Evolutionary conservation across 768 basidiomycete species (phyloP).

Genomic region (Termitomyces sp.): DNA sequence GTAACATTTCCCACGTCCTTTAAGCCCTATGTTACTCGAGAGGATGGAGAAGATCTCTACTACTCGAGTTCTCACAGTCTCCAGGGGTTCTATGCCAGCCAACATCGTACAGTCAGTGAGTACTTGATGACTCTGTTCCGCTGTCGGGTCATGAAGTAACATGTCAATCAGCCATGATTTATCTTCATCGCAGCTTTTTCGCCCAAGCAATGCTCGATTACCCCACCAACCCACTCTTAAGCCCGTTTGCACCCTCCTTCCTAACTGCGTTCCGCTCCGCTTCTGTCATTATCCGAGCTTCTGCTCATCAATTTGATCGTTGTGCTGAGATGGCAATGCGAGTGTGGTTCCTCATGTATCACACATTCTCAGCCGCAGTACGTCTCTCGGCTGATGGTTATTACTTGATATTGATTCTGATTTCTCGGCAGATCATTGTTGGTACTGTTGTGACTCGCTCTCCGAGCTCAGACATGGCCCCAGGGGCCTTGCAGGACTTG

Average conservation of each 20-base stretch:
- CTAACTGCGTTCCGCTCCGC: constrained; percentile 48
- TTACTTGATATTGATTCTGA: not conserved
- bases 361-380: constrained; percentile 45
- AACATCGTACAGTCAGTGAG: constrained; percentile 54
- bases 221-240: constrained; percentile 46
- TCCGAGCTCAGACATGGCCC: constrained; percentile 42
- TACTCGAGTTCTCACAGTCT: constrained; percentile 44
- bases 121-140: constrained; percentile 6
- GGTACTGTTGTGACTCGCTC: constrained; percentile 57
- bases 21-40: constrained; percentile 36
- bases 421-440: constrained; percentile 39
- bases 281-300: constrained; percentile 43
- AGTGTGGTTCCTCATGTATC: constrained; percentile 45
- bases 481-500: constrained; percentile 44
- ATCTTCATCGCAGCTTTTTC: constrained; percentile 52
- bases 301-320: constrained; percentile 41
- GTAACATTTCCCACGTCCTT: constrained; percentile 38
- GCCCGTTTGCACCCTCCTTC: constrained; percentile 51
- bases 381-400: constrained; percentile 11
- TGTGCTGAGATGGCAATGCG: constrained; percentile 42
- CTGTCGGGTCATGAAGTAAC: not conserved
- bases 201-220: constrained; percentile 52
- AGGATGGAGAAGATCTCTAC: constrained; percentile 42
- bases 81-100: constrained; percentile 49
- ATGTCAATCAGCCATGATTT: constrained; percentile 38